Base-by-base conservation (phyloP, 139 green algal genomes). In the Haematococcus lacustris region DNA sequence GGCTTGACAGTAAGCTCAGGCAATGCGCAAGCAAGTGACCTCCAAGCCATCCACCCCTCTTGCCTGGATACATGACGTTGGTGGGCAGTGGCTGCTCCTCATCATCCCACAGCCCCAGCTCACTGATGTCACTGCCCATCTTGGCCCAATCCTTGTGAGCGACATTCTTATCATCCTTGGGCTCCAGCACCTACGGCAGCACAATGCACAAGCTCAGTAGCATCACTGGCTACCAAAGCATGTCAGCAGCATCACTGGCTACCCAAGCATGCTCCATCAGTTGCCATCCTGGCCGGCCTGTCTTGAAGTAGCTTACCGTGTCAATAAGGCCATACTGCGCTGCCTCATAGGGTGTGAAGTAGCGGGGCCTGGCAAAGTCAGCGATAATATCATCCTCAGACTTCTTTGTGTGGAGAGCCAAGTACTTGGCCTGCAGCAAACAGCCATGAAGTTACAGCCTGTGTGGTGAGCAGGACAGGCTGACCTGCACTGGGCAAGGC, bases 241-340 rank as follows among this genome's bases (percentile, higher is more conserved):
- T n/a, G n/a, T n/a, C n/a, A n/a, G n/a, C n/a, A n/a, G n/a, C n/a
- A n/a, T n/a, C n/a, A n/a, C n/a, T n/a, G n/a, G n/a, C n/a, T n/a
- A n/a, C n/a, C n/a, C n/a, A n/a, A n/a, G n/a, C n/a, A n/a, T n/a
- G n/a, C n/a, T n/a, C n/a, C n/a, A n/a, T n/a, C n/a, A n/a, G n/a
- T n/a, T n/a, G n/a, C n/a, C n/a, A n/a, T n/a, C n/a, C n/a, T n/a
- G n/a, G n/a, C n/a, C n/a, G n/a, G n/a, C n/a, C n/a, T n/a, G n/a
- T n/a, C n/a, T n/a, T n/a, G n/a, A n/a, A n/a, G n/a, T n/a, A n/a
- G 34, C 82, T 5, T 71, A 97, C 93, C 74, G 85, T 88, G 82
- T 98, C 94, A 66, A 98, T 97, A 40, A 98, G 76, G 59, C 89
- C 88, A 69, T 97, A 98, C n/a, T 94, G 82, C 5, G 91, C 81